Conservation (phyloP, 805 yeast genomes). For the Candida awuae region DNA sequence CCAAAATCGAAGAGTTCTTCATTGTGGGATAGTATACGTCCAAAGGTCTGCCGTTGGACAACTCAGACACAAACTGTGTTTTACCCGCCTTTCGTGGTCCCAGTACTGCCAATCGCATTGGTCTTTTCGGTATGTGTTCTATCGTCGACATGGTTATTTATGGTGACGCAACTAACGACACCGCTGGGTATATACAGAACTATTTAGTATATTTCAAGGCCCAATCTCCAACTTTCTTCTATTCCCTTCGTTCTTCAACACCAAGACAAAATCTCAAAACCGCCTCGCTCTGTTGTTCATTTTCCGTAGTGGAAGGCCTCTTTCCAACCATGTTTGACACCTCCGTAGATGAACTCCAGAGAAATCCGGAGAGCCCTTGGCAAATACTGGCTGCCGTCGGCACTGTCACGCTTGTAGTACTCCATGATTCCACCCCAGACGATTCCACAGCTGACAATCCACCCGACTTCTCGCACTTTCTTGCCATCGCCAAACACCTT, state of each 20-base stretch:
- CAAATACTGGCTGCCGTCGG: conserved; percentile 30
- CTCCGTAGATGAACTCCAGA: conserved; percentile 67
- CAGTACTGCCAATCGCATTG: conserved; percentile 26
- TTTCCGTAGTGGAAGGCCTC: conserved; percentile 24
- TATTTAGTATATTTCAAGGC: too few relatives aligned
- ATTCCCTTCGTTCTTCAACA: too few relatives aligned
- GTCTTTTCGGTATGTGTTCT: conserved; percentile 23
- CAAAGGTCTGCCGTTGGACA: conserved; percentile 26
- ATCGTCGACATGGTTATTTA: conserved; percentile 2
- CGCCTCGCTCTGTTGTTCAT: too few relatives aligned
- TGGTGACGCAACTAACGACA: too few relatives aligned
- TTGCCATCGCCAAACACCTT: conserved; percentile 14
- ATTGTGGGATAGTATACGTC: conserved; percentile 74
- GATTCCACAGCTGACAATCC: conserved; percentile 55
- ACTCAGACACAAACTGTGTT: conserved; percentile 26
- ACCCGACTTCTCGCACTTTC: conserved; percentile 30
- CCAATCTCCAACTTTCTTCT: too few relatives aligned
- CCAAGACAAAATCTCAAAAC: too few relatives aligned
- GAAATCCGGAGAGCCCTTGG: conserved; percentile 60
- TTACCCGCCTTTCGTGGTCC: conserved; percentile 29
- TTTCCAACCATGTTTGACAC: conserved; percentile 32
- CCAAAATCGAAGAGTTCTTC: conserved; percentile 49
- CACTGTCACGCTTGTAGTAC: conserved; percentile 55
- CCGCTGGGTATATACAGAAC: too few relatives aligned
- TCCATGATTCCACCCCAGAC: conserved; percentile 73